These are phyloP conservation scores for Mycena leptocephala DNA, from an alignment of 768 basidiomycete genomes.

Conservation along the genomic window DNA sequence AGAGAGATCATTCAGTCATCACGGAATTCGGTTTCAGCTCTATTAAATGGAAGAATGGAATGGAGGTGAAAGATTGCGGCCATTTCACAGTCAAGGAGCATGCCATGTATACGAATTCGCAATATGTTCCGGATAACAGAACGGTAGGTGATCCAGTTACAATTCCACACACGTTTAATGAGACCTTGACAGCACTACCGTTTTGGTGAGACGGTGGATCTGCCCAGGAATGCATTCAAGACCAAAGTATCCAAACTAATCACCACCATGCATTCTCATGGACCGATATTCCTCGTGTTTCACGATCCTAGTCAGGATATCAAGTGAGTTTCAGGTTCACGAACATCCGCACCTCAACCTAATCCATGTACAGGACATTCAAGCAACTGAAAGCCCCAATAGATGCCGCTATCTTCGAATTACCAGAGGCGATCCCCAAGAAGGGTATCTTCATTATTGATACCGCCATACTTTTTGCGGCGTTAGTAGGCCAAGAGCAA, in stretches of 20 bases:
- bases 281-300: constrained; percentile 85
- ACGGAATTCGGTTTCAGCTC: constrained; percentile 90
- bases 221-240: constrained; percentile 70
- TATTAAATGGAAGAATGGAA: constrained; percentile 69
- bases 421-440: constrained; percentile 60
- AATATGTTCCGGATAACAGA: constrained; percentile 76
- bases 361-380: constrained; percentile 42
- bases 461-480: constrained; percentile 69
- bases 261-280: constrained; percentile 53
- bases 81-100: constrained; percentile 81
- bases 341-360: not conserved
- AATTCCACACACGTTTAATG: not conserved
- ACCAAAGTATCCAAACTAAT: constrained; percentile 66
- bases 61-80: constrained; percentile 64
- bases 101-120: constrained; percentile 68
- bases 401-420: constrained; percentile 54
- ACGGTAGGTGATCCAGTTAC: constrained; percentile 57
- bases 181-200: constrained; percentile 67
- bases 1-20: constrained; percentile 78
- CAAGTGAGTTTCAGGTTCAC: constrained; percentile 63
- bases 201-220: constrained; percentile 74
- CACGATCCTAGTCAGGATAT: constrained; percentile 87
- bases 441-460: constrained; percentile 66
- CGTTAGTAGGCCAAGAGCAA: constrained; percentile 60
- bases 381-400: constrained; percentile 57